Base-by-base conservation (phyloP, 768 basidiomycete species). In the Tylopilus balloui region DNA sequence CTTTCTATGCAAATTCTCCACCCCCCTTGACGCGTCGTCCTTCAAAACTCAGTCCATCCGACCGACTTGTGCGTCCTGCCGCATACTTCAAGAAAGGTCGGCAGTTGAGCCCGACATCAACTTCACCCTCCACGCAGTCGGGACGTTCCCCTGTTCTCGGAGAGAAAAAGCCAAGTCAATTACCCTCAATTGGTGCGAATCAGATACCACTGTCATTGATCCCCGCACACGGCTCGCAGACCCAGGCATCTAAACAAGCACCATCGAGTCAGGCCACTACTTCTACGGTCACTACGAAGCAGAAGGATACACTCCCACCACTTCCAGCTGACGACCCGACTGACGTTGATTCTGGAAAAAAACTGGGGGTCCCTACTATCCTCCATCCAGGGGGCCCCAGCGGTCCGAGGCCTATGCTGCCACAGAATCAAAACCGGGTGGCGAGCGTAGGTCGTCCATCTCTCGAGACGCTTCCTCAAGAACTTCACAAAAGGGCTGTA, bases 1-100 rank as follows among this genome's bases (percentile, higher is more conserved):
- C 94, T 1, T 97, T 83, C 72, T 97, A 81, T 67, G 79, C 91
- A 3, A 81, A 85, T 47, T 78, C 75, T 4, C 80, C 83, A 8
- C 72, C 76, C n/a, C 68, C 82, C 27, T 57, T 80, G 34, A 64
- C 61, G 23, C 72, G 79, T 47, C 72, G 78, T 21, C 75, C 79
- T 38, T 79, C 81, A 20, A 83, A 82, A 55, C 58, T 82, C 11
- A 62, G 63, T 1, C 73, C 77, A 17, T 68, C 74, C 4, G 80
- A 83, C 44, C 71, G 81, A 35, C 65, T 83, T 34, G 66, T 70
- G 21, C 75, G 76, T n/a, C 74, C 77, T 38, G 52, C 51, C 51
- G 49, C 60, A 49, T 55, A 60, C 40, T 42, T 47, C 24, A 42
- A 53, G 54, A 47, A 61, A 61, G 51, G 51, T 51, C 54, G 45